These are phyloP conservation scores for Amaranthus palmeri DNA, from an alignment of 148 eudicot genomes.

Conservation along the genomic window DNA sequence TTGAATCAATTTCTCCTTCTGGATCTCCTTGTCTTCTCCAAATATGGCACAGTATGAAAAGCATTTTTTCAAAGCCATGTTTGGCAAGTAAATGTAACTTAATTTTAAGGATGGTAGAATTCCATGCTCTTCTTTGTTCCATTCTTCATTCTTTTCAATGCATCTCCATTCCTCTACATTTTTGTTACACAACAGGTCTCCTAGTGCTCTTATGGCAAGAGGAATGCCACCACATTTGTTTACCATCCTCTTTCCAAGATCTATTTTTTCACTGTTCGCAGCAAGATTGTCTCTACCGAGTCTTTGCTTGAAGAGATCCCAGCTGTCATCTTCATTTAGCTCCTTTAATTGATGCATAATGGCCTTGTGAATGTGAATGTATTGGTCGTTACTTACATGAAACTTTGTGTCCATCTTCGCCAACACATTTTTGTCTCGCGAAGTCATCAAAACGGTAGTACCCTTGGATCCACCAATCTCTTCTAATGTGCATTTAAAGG, in stretches of 20 bases:
- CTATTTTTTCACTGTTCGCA: not conserved
- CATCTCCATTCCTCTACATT: not conserved
- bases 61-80: constrained; percentile 3
- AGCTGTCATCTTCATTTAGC: not conserved
- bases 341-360: not conserved
- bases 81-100: constrained; percentile 9
- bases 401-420: constrained; percentile 6
- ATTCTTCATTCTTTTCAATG: constrained; percentile 8
- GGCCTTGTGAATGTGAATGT: not conserved
- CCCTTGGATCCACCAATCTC: constrained; percentile 16
- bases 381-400: not conserved
- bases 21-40: constrained; percentile 8
- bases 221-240: constrained; percentile 5
- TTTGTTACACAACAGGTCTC: constrained; percentile 10
- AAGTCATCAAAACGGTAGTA: constrained; percentile 8
- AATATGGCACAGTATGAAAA: constrained; percentile 18
- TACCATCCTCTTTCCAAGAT: not conserved
- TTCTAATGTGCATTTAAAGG: not conserved
- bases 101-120: constrained; percentile 14
- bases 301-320: not conserved
- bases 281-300: not conserved
- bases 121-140: constrained; percentile 4
- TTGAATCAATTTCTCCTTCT: not conserved
- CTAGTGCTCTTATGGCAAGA: constrained; percentile 18
- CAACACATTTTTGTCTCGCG: constrained; percentile 9